Evolutionary conservation across 2,329 filamentous ascomycete genomes (phyloP).

Genomic region (Blastomyces emzantsi): DNA sequence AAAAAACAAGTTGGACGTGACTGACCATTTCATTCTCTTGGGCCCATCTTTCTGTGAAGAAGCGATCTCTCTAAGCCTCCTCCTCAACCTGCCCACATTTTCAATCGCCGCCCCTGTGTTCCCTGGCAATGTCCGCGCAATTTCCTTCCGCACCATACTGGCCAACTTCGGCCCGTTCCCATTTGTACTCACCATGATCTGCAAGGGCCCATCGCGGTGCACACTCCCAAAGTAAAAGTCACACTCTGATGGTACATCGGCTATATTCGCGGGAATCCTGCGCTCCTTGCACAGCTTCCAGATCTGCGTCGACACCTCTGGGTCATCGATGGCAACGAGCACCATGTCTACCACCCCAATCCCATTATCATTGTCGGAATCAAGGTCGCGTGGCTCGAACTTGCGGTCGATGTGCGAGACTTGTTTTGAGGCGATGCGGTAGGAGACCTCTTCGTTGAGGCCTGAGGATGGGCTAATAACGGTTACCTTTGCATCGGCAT

Average conservation of each 20-base stretch:
- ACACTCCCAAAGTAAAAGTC: slow-evolving; percentile 98
- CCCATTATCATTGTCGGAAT: slow-evolving; percentile 42
- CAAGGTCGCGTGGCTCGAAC: slow-evolving; percentile 80
- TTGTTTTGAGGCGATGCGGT: slow-evolving; percentile 65
- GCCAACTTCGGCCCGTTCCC: slow-evolving; percentile 90
- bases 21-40: slow-evolving; percentile 82
- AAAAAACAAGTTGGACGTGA: not conserved
- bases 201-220: slow-evolving; percentile 86
- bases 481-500: slow-evolving; percentile 84
- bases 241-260: slow-evolving; percentile 91
- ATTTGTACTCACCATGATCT: slow-evolving; percentile 99
- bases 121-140: slow-evolving; percentile 63
- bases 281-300: slow-evolving; percentile 88
- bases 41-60: slow-evolving; percentile 64
- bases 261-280: slow-evolving; percentile 85
- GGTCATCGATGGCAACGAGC: slow-evolving; percentile 85
- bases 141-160: slow-evolving; percentile 72
- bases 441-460: slow-evolving; percentile 79
- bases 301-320: slow-evolving; percentile 76
- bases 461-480: slow-evolving; percentile 72
- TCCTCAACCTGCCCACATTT: slow-evolving; percentile 69
- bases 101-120: slow-evolving; percentile 80
- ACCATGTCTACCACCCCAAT: slow-evolving; percentile 61
- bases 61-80: slow-evolving; percentile 67
- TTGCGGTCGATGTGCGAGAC: slow-evolving; percentile 72